Evolutionary conservation across 768 basidiomycete species (phyloP).

Genomic region (Suillus decipiens): DNA sequence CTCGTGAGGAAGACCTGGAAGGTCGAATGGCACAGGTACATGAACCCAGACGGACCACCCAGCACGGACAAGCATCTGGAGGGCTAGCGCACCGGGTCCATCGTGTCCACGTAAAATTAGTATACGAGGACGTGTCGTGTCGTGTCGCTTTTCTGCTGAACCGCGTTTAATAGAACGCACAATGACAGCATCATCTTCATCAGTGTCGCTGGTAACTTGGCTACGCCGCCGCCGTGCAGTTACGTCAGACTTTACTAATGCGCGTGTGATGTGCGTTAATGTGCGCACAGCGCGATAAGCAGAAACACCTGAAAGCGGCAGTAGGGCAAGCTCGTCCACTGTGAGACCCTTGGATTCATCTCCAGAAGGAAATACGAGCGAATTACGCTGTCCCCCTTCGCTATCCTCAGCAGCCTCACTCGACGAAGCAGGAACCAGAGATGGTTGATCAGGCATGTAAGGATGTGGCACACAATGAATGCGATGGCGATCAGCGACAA

Average conservation of each 20-base stretch:
- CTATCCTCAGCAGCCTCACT: conserved; percentile 9
- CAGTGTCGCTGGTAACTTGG: conserved; percentile 22
- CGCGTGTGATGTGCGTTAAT: conserved; percentile 41
- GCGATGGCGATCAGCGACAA: conserved; percentile 78
- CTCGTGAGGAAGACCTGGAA: conserved; percentile 37
- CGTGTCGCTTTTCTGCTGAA: conserved; percentile 14
- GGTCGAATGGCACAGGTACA: conserved; percentile 41
- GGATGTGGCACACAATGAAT: conserved; percentile 74
- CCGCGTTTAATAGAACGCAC: background rate
- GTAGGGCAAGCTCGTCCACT: conserved; percentile 75
- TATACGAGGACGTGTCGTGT: conserved; percentile 36
- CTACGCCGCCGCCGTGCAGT: conserved; percentile 14
- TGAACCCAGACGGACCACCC: conserved; percentile 82
- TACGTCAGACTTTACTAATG: conserved; percentile 19
- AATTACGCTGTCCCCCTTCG: conserved; percentile 15
- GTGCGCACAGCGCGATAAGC: conserved; percentile 82
- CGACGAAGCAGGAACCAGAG: conserved; percentile 17
- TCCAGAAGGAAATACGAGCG: conserved; percentile 13
- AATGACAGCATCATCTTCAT: conserved; percentile 1
- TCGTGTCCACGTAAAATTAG: conserved; percentile 77
- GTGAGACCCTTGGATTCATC: conserved; percentile 34
- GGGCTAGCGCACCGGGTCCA: conserved; percentile 73
- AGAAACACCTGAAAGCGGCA: conserved; percentile 78
- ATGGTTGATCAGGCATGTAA: conserved; percentile 35
- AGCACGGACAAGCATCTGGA: conserved; percentile 69